Evolutionary conservation across 441 rosid genomes (phyloP), one percentile per base, ranked within the genome.

Genomic region (Capsella rubella): DNA sequence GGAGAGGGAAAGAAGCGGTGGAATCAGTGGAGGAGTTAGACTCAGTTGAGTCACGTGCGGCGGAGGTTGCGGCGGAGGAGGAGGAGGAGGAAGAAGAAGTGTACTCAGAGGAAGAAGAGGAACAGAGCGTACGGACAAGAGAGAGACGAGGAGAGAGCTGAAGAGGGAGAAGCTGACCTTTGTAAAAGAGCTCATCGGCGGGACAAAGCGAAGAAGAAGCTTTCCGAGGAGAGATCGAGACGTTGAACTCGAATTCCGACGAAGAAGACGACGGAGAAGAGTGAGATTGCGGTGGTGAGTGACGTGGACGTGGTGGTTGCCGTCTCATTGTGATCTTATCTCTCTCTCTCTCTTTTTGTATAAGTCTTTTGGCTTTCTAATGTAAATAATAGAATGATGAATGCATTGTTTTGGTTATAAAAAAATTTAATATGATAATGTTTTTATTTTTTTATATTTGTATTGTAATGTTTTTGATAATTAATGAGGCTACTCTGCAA

Each of bases 181-280:
- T 94, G 97, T 94, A 94, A 86, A 94, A 94, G 71, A 94, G 88
- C 71, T 91, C 98, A 78, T 94, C 98, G 5, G 96, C 97, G 0
- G 96, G 97, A 65, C 93, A 91, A 21, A 88, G 83, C 4, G 87
- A 62, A 39, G 90, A 60, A n/a, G 93, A 81, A 50, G 93, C 84
- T 61, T 88, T 89, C 31, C 92, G 89, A 0, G 98, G 92, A 8
- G 96, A 90, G 42, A 83, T 55, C 4, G 93, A 86, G 76, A 90
- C 75, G 45, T 88, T 89, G 87, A 91, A 91, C 75, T 91, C 96
- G 60, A 94, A 94, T 64, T 94, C 98, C 2, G 97, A 91, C 0
- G 97, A 93, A 50, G 97, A 88, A 0, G 96, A 87, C 46, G 96
- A 91, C 73, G 86, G 87, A 16, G 97, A 89, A 0, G 97, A 71